These are phyloP conservation scores for Quercus phellos DNA, from an alignment of 331 rosid species.

Conservation along the genomic window DNA sequence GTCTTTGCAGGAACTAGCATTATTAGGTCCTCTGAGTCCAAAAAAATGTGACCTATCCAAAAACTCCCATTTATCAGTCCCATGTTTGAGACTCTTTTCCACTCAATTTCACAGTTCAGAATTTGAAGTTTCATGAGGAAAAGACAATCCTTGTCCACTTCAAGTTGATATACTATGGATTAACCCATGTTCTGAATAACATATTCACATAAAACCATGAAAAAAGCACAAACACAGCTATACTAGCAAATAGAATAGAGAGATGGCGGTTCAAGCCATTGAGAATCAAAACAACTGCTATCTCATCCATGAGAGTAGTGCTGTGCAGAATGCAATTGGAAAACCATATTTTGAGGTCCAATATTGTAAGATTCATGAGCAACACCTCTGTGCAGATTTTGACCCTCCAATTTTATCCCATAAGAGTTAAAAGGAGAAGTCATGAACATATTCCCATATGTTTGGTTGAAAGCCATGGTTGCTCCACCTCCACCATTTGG, in stretches of 20 bases:
- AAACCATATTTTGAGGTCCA: constrained; percentile 65
- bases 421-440: constrained; percentile 40
- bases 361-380: constrained; percentile 40
- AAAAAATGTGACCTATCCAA: no score
- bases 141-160: constrained; percentile 30
- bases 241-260: constrained; percentile 30
- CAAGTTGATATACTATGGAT: constrained; percentile 30
- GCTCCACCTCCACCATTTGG: constrained; percentile 37
- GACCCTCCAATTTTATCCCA: constrained; percentile 49
- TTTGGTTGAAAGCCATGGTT: constrained; percentile 34
- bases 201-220: constrained; percentile 55
- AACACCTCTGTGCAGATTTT: constrained; percentile 37
- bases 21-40: no score
- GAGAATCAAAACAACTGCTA: constrained; percentile 13
- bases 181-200: constrained; percentile 35
- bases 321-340: constrained; percentile 69
- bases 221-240: constrained; percentile 26
- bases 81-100: constrained; percentile 19
- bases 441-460: constrained; percentile 47
- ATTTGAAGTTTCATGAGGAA: constrained; percentile 28
- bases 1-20: neutral
- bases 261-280: constrained; percentile 32
- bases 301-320: constrained; percentile 56
- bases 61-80: neutral
- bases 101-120: constrained; percentile 25